Evolutionary conservation across 2,329 filamentous ascomycete genomes (phyloP), one percentile per base, ranked within the genome.

Genomic region (Penicillium sp.): DNA sequence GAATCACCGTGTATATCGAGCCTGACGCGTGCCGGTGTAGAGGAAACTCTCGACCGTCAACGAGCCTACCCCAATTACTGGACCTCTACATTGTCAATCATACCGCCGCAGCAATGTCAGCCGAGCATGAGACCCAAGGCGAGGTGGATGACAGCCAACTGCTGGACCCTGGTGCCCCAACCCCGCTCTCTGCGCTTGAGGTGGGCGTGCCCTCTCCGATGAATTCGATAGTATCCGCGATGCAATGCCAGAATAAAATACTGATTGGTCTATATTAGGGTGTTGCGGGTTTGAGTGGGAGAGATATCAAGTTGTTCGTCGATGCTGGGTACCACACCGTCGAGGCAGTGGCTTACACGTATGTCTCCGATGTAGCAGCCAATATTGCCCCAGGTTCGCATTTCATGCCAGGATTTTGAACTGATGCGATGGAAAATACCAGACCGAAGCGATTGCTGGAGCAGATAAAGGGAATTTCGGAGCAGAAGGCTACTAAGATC

Each of bases 381-480:
- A 12, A 11, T 3, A 23, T 22, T 43, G 12, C 23, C 11, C 4
- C 37, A 6, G 9, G 29, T 11, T 22, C 4, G 18, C 18, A 12
- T 6, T 23, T 47, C 4, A 4, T 14, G 7, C 11, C 29, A 18
- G 14, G 12, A 18, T 22, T 54, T 14, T 4, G 14, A 33, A 43
- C 52, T 60, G 29, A 64, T 26, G 43, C 47, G 6, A 7, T 22
- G 6, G n/a, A 22, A 31, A 27, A 47, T 2, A 48, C 8, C 45
- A 87, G 84, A 51, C 85, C 86, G 20, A 83, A 82, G 65, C 85
- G 93, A 68, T 80, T 88, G 54, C 79, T 99, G 18, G 93, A 99
- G 74, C 91, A 95, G 73, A 93, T 99, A 75, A 99, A 97, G 74
- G 94, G 94, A 54, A 96, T 99, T 31, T 99, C 94, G 1, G 93